Evolutionary conservation across 192 early-diverging fungal genomes (phyloP).

Genomic region (Umbelopsis sp.): DNA sequence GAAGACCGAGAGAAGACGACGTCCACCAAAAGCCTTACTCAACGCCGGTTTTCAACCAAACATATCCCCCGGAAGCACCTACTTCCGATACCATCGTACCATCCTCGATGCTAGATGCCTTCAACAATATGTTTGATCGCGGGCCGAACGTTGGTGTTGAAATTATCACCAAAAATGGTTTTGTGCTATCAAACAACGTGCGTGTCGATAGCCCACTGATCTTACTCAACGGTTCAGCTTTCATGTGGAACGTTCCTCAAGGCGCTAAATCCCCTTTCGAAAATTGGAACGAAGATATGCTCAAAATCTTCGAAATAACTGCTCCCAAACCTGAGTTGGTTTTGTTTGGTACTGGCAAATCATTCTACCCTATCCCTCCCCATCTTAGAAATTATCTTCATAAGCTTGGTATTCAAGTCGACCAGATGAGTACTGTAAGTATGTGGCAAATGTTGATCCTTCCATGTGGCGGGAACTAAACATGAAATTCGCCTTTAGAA

Average conservation of each 20-base stretch:
- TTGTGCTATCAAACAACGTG: conserved; percentile 53
- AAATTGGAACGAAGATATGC: conserved; percentile 47
- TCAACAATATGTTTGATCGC: conserved; percentile 61
- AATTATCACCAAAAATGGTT: conserved; percentile 54
- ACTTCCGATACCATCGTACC: conserved; percentile 30
- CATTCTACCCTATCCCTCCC: conserved; percentile 53
- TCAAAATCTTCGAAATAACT: conserved; percentile 59
- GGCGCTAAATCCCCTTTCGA: conserved; percentile 27
- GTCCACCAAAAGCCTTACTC: conserved; percentile 20
- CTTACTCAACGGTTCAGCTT: conserved; percentile 53
- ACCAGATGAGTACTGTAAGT: conserved; percentile 62
- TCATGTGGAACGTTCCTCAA: conserved; percentile 60
- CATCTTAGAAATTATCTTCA: conserved; percentile 50
- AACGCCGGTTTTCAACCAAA: conserved; percentile 27
- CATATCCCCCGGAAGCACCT: conserved; percentile 18
- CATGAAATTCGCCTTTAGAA: conserved; percentile 40
- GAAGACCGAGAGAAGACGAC: conserved; percentile 15
- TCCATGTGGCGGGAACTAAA: not conserved
- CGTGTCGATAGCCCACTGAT: conserved; percentile 51
- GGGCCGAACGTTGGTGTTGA: conserved; percentile 46
- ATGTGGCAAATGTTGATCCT: not conserved
- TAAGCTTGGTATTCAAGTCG: conserved; percentile 58
- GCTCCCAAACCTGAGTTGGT: conserved; percentile 61
- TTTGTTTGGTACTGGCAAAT: conserved; percentile 59
- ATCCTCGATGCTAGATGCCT: conserved; percentile 24